Base-by-base conservation (phyloP, 108 stramenopile species). In the Ochromonas danica region DNA sequence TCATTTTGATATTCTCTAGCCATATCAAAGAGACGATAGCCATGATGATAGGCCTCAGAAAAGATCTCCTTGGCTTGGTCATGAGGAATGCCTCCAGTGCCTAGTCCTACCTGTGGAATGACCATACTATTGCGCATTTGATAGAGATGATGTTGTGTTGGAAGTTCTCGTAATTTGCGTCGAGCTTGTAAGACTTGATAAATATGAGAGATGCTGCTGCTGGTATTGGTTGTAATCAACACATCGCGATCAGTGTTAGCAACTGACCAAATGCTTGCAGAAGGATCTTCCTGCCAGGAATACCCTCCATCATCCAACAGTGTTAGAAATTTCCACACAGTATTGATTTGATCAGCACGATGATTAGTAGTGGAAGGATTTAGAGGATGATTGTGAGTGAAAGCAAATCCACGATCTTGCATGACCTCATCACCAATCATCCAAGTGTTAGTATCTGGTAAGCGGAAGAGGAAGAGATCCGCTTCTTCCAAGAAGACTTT, bases 1-100 rank as follows among this genome's bases (percentile, higher is more conserved):
- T 75, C 72, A 41, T 75, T 75, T 6, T 25, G 14, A 60, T 75
- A 75, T 75, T 75, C 72, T 33, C 72, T 38, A 6, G 72, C 72
- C 14, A 75, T 6, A 60, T 75, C 72, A 60, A 75, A 75, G 6
- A 75, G 22, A 14, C 31, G 72, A 60, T 75, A 75, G 6, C 72
- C 72, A 38, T 6, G 6, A 6, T 60, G 3, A 3, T 35, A 33
- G 36, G 72, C 72, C 10, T 75, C 27, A 36, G 22, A 14, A 41
- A 60, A 45, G 17, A 75, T 33, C 10, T 33, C 27, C 6, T 42
- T 14, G 22, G 10, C 3, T 6, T 75, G 14, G 3, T 60, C 45
- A 6, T 3, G 6, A 25, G 14, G 25, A 42, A 75, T 75, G 6
- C 72, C 72, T 35, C 72, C 72, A 27, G 72, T 75, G 10, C 72